A percentile compares a stretch with the other conserved stretches of the same genome.
Evolutionary conservation across 768 basidiomycete genomes (phyloP).

Genomic region (Pholiota molesta): DNA sequence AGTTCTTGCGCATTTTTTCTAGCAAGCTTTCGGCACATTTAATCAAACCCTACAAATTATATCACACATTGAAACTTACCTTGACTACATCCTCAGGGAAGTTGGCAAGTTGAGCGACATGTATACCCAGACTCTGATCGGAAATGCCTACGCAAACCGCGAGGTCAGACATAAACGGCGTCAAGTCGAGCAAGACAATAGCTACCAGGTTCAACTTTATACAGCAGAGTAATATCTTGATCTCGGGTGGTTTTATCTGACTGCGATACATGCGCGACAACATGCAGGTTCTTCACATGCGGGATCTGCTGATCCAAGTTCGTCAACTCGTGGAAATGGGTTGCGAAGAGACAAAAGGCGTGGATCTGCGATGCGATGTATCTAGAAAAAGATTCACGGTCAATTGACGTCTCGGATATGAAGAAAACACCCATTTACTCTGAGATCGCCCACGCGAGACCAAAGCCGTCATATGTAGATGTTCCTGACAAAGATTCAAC

Average conservation of each 20-base stretch:
- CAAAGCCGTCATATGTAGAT: conserved; percentile 97
- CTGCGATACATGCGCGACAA: conserved; percentile 90
- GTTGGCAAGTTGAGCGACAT: conserved; percentile 96
- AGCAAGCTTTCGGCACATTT: conserved; percentile 60
- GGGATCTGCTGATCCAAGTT: conserved; percentile 83
- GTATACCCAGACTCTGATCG: conserved; percentile 98
- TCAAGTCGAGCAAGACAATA: neutral
- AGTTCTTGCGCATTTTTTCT: conserved; percentile 29
- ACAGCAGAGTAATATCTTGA: conserved; percentile 58
- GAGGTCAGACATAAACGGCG: neutral
- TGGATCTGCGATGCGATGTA: conserved; percentile 92
- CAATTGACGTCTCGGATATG: neutral
- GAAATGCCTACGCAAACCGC: conserved; percentile 50
- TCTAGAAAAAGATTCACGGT: conserved; percentile 40
- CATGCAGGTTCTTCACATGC: conserved; percentile 94
- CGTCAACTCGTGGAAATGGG: conserved; percentile 97
- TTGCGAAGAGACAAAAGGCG: conserved; percentile 95
- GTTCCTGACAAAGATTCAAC: conserved; percentile 57
- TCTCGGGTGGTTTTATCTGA: conserved; percentile 66
- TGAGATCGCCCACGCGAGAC: conserved; percentile 97
- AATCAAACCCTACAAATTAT: neutral
- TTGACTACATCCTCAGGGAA: conserved; percentile 95
- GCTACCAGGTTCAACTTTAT: neutral
- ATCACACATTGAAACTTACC: conserved; percentile 23
- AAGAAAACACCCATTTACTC: conserved; percentile 58